Conservation (phyloP, 208 protist genomes). For the Balamuthia mandrillaris region DNA sequence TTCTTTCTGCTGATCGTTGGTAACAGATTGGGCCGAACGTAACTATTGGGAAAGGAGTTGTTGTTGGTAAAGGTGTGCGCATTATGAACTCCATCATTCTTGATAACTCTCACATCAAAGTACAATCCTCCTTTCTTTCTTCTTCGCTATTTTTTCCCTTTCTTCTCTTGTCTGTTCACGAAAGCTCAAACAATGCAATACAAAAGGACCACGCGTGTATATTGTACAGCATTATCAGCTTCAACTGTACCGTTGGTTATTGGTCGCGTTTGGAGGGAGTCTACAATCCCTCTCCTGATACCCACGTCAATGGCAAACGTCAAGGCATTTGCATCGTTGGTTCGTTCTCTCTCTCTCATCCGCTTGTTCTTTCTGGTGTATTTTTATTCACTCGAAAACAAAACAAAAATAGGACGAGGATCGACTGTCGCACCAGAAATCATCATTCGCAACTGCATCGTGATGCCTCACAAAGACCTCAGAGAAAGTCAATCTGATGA, state of each 20-base stretch:
- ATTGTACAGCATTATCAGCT: conserved; percentile 40
- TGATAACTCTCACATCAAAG: conserved; percentile 42
- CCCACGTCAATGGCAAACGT: conserved; percentile 21
- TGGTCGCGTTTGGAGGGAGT: conserved; percentile 42
- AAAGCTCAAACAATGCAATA: neutral
- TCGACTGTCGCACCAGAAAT: conserved; percentile 32
- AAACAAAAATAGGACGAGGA: conserved; percentile 30
- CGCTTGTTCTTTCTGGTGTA: neutral
- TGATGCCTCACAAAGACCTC: conserved; percentile 43
- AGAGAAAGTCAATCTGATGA: conserved; percentile 19
- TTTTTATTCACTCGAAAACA: neutral
- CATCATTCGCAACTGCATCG: conserved; percentile 38
- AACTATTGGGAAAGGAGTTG: conserved; percentile 56
- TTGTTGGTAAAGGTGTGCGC: conserved; percentile 58
- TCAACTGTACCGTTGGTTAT: conserved; percentile 33
- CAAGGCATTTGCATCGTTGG: conserved; percentile 37
- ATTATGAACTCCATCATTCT: conserved; percentile 44
- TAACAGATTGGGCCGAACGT: conserved; percentile 59
- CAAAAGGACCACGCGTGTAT: conserved; percentile 31
- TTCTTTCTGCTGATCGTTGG: neutral
- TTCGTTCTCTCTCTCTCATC: neutral
- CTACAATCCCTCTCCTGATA: conserved; percentile 21
- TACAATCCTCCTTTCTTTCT: neutral
- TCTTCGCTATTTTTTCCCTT: neutral
- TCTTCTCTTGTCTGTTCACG: neutral